Base-by-base conservation (phyloP, 2,329 filamentous ascomycete genomes). In the Neonectria hederae region DNA sequence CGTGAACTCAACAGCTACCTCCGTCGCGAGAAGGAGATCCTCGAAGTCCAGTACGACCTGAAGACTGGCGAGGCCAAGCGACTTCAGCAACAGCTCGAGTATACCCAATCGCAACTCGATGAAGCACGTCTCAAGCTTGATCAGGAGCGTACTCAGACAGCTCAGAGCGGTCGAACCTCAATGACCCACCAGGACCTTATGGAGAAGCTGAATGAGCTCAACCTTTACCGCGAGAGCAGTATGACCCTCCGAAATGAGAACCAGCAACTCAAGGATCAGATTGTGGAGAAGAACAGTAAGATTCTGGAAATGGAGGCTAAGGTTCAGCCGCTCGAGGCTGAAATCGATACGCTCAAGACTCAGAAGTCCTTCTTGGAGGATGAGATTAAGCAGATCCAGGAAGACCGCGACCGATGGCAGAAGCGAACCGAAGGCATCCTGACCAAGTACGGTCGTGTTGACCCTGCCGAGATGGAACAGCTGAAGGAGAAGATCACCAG, bases 351-450 rank as follows among this genome's bases (percentile, higher is more conserved):
- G 74, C 84, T 98, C 14, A 92, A 97, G 76, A 93, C 91, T 63
- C 88, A 95, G 66, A 86, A 93, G 67, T 88, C 91, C 65, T 92
- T 91, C 69, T 91, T 94, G 73, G 91, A 97, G 69, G 93, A 93
- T 13, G 95, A 98, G 76, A 88, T 97, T 75, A 93, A 92, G 74
- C 87, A 97, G 67, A 85, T 98, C 10, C 92, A 97, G 69, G 92
- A 96, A 73, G 95, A 98, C 76, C 90, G 96, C 17, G 95, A 98
- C 76, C 89, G 93, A 62, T 97, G 95, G 92, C 94, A 97, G 79
- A 95, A 97, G 83, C 91, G 96, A 24, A 97, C 94, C 1, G 94
- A 98, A 76, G 93, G 97, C 71, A 97, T 99, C 66, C 87, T 99
- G 54, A 94, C 93, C 69, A 97, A 97, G 77, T 97, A 98, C 75